Evolutionary conservation across 345 rosid genomes (phyloP), one percentile per base, ranked within the genome.

Genomic region (Pugionium cornutum): DNA sequence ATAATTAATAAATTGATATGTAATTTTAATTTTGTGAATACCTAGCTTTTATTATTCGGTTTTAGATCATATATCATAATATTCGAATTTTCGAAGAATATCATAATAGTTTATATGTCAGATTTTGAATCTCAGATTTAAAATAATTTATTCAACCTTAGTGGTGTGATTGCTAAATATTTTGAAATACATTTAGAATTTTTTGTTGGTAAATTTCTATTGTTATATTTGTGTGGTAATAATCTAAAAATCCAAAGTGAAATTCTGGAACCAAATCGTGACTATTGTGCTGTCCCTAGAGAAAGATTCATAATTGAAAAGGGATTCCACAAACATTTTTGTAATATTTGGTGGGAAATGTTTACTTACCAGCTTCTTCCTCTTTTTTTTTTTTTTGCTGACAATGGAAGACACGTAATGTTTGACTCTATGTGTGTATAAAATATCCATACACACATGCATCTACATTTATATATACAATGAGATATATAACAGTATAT

Each of bases 231-330:
- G 18, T 18, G 18, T 18, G 18, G 18, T 18, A 18, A 18, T 18
- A 18, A 18, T 18, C 18, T 18, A 18, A 46, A 18, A 10, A 34
- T 1, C 34, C 0, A 61, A 25, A 35, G 7, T 47, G 6, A 58
- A 62, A 3, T 9, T 47, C 2, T 25, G n/a, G 25, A 47, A 27
- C 26, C 26, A 34, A 61, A 52, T 44, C 11, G 44, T 55, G 62
- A 56, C 34, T 28, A 5, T 53, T 35, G 44, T 46, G 45, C 42
- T 39, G 42, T 39, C 10, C 8, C 7, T 8, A 39, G 40, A 39
- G 42, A 7, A 33, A 27, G 25, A 25, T 61, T 62, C 46, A 48
- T 62, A 37, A 49, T 49, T 37, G 57, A 62, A 62, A 49, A 63
- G 28, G 36, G n/a, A 9, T 26, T 62, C 56, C 47, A 49, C 8